phyloP scores from a whole-genome alignment of 169 alveolate genomes.

The Cyclospora cayetanensis region DNA sequence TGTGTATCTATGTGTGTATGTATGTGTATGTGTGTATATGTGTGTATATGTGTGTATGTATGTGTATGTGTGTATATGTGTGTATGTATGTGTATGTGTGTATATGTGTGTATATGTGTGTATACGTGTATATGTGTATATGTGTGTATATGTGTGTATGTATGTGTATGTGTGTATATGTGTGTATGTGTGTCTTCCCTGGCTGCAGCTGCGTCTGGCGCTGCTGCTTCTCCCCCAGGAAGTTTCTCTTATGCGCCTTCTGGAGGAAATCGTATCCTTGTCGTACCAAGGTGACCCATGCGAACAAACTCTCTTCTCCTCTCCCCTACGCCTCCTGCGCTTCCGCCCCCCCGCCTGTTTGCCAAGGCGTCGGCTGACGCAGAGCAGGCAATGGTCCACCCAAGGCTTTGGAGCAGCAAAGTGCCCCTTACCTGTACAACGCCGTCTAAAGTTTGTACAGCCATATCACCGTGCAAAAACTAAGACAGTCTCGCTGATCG shows the following conservation, averaged over 20 bases:
- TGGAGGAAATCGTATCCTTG: background rate
- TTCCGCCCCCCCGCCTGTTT: too few species aligned
- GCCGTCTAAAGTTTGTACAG: too few species aligned
- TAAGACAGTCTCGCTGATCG: too few species aligned
- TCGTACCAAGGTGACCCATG: background rate
- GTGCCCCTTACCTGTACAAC: too few species aligned
- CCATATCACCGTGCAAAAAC: too few species aligned
- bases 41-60: background rate
- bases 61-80: background rate
- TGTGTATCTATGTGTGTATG: background rate
- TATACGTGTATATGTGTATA: background rate
- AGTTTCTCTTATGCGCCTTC: background rate
- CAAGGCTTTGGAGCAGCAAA: too few species aligned
- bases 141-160: background rate
- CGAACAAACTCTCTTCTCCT: too few species aligned
- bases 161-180: background rate
- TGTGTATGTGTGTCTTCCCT: background rate
- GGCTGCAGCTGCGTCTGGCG: slow-evolving; percentile 30
- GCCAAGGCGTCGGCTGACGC: too few species aligned
- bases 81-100: background rate
- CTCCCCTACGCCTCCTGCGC: background rate
- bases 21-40: background rate
- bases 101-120: background rate
- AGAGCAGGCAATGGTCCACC: too few species aligned
- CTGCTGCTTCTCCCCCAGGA: slow-evolving; percentile 22